Base-by-base conservation (phyloP, 208 protist species). In the Blastocrithidia nonstop region DNA sequence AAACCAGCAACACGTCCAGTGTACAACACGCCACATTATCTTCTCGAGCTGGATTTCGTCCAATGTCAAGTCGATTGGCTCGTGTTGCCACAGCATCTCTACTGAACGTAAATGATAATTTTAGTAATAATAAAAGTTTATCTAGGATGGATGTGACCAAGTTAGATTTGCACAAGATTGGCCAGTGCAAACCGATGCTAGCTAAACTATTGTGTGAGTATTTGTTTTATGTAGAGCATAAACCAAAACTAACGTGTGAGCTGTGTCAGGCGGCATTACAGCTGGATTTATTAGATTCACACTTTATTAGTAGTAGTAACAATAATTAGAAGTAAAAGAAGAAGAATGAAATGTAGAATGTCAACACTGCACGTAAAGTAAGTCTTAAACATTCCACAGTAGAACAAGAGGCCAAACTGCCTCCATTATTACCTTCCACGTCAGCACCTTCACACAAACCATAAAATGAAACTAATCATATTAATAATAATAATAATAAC, bases 171-270 rank as follows among this genome's bases (percentile, higher is more conserved):
- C 62, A 84, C 35, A 93, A 93, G 57, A 96, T 96, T 63, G 93
- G 84, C 7, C 62, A 57, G 0, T 55, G 64, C 44, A 72, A 73
- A 42, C 92, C 92, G 11, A 72, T 94, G 50, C 43, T 96, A 17
- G 84, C 87, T 6, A 95, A 94, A 63, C 65, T 93, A 24, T 67
- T 97, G 17, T 96, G 85, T 59, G 92, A 97, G 45, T 97, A 95
- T 48, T 56, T 97, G 7, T 67, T 97, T 11, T 88, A 93, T 65
- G 77, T 91, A 24, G 91, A 96, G 29, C 91, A 96, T 61, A 84
- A 88, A 36, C 88, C 90, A 1, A 69, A 71, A 51, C 61, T 85
- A 53, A 93, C 92, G 33, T 44, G 97, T 33, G 90, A 96, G 52
- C 71, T 98, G 21, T 83, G 77, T 43, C 59, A 49, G 6, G 59